Percentiles rank a stretch among this genome's conserved stretches.
phyloP scores from a whole-genome alignment of 2,329 filamentous ascomycete species.

The Nothomitra cinnamomea region DNA sequence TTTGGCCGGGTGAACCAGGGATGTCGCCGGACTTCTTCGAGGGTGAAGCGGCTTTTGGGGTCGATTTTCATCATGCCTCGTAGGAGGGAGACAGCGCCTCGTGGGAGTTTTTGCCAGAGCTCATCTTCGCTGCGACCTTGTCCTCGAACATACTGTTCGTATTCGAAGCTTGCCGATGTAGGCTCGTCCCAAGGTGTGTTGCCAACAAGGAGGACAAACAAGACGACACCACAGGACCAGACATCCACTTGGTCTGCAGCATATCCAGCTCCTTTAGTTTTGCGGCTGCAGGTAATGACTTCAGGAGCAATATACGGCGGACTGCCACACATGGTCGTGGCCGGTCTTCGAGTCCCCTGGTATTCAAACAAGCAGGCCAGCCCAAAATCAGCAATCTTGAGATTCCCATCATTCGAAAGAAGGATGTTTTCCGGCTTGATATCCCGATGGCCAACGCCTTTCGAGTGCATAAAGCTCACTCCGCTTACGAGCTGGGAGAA shows the following conservation, averaged over 20 bases:
- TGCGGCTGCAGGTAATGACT: conserved; percentile 42
- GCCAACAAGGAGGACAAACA: conserved; percentile 86
- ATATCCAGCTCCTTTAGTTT: conserved; percentile 39
- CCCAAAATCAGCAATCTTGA: conserved; percentile 95
- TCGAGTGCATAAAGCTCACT: conserved; percentile 88
- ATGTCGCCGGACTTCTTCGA: conserved; percentile 73
- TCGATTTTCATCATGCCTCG: conserved; percentile 88
- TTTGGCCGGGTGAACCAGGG: conserved; percentile 89
- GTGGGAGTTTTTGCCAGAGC: conserved; percentile 65
- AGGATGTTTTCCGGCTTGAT: conserved; percentile 57
- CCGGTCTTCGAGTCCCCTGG: conserved; percentile 65
- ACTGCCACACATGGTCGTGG: conserved; percentile 81
- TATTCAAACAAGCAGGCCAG: conserved; percentile 88
- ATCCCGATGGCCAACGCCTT: conserved; percentile 75
- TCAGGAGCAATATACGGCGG: conserved; percentile 96
- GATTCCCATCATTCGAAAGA: conserved; percentile 62
- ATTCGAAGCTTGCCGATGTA: conserved; percentile 73
- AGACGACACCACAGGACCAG: conserved; percentile 95
- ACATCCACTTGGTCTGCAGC: conserved; percentile 72
- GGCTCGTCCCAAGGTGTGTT: conserved; percentile 98
- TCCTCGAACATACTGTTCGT: conserved; percentile 65
- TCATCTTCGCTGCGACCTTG: conserved; percentile 71
- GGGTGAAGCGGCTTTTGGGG: conserved; percentile 56
- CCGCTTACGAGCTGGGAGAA: conserved; percentile 83
- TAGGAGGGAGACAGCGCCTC: conserved; percentile 60